Evolutionary conservation across 257 asterid genomes (phyloP), one percentile per base, ranked within the genome.

Genomic region (Nicotiana paniculata): DNA sequence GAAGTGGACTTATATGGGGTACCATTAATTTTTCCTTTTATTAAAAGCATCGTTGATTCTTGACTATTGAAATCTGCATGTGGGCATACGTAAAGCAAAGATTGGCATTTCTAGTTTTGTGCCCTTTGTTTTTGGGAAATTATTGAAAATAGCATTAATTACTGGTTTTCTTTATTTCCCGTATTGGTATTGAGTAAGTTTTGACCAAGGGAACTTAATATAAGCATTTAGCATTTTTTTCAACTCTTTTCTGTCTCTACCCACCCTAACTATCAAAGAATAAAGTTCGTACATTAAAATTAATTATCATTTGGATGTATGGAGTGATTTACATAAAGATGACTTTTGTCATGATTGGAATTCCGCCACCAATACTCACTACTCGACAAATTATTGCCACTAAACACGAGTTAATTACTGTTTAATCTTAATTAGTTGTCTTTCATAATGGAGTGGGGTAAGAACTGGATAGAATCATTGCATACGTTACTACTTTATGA

Each of bases 21-120:
- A 15, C 79, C 79, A 74, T 74, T 48, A 24, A 43, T 70, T 74
- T 74, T 26, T 48, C 62, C 79, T 13, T 48, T 74, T 74, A 46
- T 74, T 74, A 74, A 48, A 74, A 48, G 79, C 79, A 48, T 74
- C 79, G 43, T 70, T 70, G 12, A 70, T 70, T 43, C 35, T 70
- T 70, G 35, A 70, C 78, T 24, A 74, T 46, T 46, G 35, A 72
- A 46, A 48, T 74, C 12, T 74, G 62, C 79, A 74, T 74, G 62
- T 74, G n/a, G 12, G 37, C 9, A 5, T 16, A 55, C n/a, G 61
- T 55, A 16, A 55, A 55, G 61, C 61, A 12, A 72, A 72, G n/a
- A 6, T 74, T 74, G 62, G 15, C 62, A 13, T 37, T 26, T 74
- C 4, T 74, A 24, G 15, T 46, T 64, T 64, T 63, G 37, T 63